Percentiles rank a stretch among this genome's conserved stretches.
Evolutionary conservation across 805 yeast genomes (phyloP).

Genomic region (Lachancea waltii): DNA sequence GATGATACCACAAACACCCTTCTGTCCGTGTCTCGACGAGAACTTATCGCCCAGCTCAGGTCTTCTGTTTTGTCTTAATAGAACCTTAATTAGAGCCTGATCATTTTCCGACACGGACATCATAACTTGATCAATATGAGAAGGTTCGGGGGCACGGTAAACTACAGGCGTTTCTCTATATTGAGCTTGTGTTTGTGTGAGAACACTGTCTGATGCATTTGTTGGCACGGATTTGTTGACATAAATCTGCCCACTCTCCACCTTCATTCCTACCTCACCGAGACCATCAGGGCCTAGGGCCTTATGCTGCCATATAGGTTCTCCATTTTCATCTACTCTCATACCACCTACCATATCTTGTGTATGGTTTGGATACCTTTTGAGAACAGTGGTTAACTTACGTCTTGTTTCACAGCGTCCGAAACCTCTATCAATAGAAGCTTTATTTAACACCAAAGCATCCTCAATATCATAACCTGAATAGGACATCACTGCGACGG

Average conservation of each 20-base stretch:
- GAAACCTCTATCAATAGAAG: constrained; percentile 92
- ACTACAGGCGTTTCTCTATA: constrained; percentile 88
- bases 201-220: constrained; percentile 59
- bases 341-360: constrained; percentile 88
- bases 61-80: constrained; percentile 89
- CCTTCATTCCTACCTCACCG: constrained; percentile 90
- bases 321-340: constrained; percentile 75
- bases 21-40: constrained; percentile 96
- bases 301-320: constrained; percentile 79
- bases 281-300: constrained; percentile 91
- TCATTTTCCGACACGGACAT: constrained; percentile 94
- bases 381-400: constrained; percentile 82
- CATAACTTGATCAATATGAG: constrained; percentile 95
- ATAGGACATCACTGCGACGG: constrained; percentile 98
- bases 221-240: constrained; percentile 91
- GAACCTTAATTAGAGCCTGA: constrained; percentile 86
- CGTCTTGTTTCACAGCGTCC: constrained; percentile 96
- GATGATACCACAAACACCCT: constrained; percentile 96
- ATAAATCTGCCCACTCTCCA: constrained; percentile 89
- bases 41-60: constrained; percentile 98
- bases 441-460: constrained; percentile 89
- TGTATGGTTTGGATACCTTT: constrained; percentile 90
- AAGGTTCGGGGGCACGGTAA: constrained; percentile 92
- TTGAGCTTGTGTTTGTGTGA: constrained; percentile 36
- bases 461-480: constrained; percentile 99